Percentiles rank a stretch among this genome's conserved stretches.
Evolutionary conservation across 257 asterid species (phyloP).

Genomic region (Gentiana dahurica): DNA sequence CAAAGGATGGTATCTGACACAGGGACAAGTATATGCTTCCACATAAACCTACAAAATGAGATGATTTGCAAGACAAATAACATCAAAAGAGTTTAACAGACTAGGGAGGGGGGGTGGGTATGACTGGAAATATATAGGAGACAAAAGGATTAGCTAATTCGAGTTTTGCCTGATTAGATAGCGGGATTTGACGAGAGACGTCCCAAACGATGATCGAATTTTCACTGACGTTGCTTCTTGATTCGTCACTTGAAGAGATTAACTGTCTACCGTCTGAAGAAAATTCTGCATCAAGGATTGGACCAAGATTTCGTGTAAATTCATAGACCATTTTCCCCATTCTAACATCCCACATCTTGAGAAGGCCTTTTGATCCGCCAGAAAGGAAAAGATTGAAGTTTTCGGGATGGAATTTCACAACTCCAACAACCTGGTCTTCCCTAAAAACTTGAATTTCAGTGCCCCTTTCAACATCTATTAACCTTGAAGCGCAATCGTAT

Average conservation of each 20-base stretch:
- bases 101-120: too few relatives aligned
- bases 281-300: slow-evolving; percentile 84
- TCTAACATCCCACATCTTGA: slow-evolving; percentile 83
- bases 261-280: slow-evolving; percentile 56
- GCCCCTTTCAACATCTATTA: slow-evolving; percentile 71
- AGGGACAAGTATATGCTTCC: slow-evolving; percentile 86
- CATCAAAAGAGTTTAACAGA: not conserved
- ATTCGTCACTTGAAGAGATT: slow-evolving; percentile 73
- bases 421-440: slow-evolving; percentile 84
- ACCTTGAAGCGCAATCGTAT: slow-evolving; percentile 79
- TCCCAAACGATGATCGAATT: slow-evolving; percentile 91
- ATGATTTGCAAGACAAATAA: not conserved
- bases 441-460: slow-evolving; percentile 47
- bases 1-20: slow-evolving; percentile 64
- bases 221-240: slow-evolving; percentile 74
- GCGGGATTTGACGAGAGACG: slow-evolving; percentile 63
- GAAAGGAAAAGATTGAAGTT: slow-evolving; percentile 63
- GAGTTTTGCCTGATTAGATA: slow-evolving; percentile 73
- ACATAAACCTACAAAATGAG: slow-evolving; percentile 48
- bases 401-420: slow-evolving; percentile 60
- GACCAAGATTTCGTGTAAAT: slow-evolving; percentile 61
- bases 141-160: not conserved
- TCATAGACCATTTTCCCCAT: slow-evolving; percentile 59
- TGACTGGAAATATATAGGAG: not conserved
- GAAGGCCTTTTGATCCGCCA: slow-evolving; percentile 88